These are phyloP conservation scores for Aschersonia sp. DNA, from an alignment of 2,329 filamentous ascomycete genomes.

Conservation along the genomic window DNA sequence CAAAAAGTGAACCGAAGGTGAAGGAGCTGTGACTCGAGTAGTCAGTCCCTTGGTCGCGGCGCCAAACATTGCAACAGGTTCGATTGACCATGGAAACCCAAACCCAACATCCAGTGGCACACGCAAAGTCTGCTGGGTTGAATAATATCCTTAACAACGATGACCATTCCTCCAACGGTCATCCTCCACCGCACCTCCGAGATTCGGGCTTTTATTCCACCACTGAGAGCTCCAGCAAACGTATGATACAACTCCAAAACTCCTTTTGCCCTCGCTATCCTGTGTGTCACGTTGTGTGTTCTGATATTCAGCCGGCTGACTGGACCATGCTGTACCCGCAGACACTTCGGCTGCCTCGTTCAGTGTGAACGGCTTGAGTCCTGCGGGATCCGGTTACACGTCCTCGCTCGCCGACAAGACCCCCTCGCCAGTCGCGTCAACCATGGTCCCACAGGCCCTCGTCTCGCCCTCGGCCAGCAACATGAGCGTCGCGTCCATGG, in stretches of 20 bases:
- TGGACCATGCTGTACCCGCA: slow-evolving; percentile 5
- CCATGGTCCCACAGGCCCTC: slow-evolving; percentile 34
- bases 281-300: no score
- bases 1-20: no score
- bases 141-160: slow-evolving; percentile 24
- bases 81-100: slow-evolving; percentile 8
- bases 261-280: not conserved
- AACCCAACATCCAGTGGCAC: slow-evolving; percentile 4
- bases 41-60: no score
- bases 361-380: slow-evolving; percentile 22
- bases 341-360: slow-evolving; percentile 26
- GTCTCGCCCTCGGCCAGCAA: slow-evolving; percentile 40
- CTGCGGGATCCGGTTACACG: slow-evolving; percentile 31
- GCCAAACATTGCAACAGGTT: not conserved
- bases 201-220: slow-evolving; percentile 30
- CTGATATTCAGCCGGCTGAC: not conserved
- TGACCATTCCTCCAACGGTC: slow-evolving; percentile 14
- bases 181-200: slow-evolving; percentile 18
- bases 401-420: slow-evolving; percentile 43
- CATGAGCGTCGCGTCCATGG: slow-evolving; percentile 54
- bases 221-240: slow-evolving; percentile 26
- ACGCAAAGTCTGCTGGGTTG: slow-evolving; percentile 20
- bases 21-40: no score
- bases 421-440: slow-evolving; percentile 41
- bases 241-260: slow-evolving; percentile 11